phyloP scores from a whole-genome alignment of 768 basidiomycete genomes.

The Cystoderma amianthinum region DNA sequence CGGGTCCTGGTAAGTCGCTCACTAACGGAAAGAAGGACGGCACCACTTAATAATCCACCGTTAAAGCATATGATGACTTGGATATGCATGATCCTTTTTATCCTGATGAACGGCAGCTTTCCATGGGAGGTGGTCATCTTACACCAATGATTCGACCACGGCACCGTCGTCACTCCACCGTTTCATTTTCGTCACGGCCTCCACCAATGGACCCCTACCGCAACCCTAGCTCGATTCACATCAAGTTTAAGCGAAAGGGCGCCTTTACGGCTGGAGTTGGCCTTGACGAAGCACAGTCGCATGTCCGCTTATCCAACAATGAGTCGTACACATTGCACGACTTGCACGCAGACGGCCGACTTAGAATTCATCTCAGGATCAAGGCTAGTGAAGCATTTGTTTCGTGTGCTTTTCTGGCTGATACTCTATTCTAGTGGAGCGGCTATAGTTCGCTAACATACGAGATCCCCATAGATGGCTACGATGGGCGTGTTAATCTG shows the following conservation, averaged over 20 bases:
- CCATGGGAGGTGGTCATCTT: conserved; percentile 22
- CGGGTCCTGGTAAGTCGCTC: conserved; percentile 28
- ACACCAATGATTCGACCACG: conserved; percentile 26
- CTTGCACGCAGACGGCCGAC: conserved; percentile 53
- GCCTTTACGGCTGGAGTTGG: conserved; percentile 58
- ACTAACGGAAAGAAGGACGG: background rate
- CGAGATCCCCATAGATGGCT: conserved; percentile 65
- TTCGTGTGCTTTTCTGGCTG: conserved; percentile 3
- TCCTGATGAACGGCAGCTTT: conserved; percentile 31
- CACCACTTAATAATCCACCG: background rate
- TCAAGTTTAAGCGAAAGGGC: conserved; percentile 75
- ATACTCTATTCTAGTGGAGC: conserved; percentile 43
- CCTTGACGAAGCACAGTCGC: conserved; percentile 63
- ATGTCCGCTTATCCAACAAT: conserved; percentile 51
- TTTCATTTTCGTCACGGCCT: conserved; percentile 35
- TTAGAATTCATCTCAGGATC: conserved; percentile 55
- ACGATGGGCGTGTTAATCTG: conserved; percentile 57
- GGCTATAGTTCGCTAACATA: conserved; percentile 68
- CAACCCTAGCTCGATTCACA: conserved; percentile 38
- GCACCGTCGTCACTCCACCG: conserved; percentile 43
- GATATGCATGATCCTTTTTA: conserved; percentile 46
- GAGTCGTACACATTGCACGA: conserved; percentile 61
- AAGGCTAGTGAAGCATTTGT: conserved; percentile 33
- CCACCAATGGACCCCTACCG: conserved; percentile 37
- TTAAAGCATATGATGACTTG: conserved; percentile 49